Evolutionary conservation across 2,329 filamentous ascomycete species (phyloP).

Genomic region (Neonectria ditissima): DNA sequence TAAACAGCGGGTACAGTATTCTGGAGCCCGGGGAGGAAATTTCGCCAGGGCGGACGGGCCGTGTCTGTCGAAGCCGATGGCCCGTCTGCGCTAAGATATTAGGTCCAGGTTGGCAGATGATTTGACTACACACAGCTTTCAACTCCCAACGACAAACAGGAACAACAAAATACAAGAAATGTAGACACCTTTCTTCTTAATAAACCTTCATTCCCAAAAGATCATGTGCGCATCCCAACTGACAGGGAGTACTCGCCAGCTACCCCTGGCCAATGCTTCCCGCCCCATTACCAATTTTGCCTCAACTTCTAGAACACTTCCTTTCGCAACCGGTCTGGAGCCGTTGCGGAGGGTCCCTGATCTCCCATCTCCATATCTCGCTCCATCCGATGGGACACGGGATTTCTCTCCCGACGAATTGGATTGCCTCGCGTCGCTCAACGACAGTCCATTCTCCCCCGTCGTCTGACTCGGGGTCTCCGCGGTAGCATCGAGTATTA

Average conservation of each 20-base stretch:
- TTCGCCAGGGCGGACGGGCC: background rate
- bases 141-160: too few species aligned
- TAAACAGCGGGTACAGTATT: background rate
- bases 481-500: conserved; percentile 24
- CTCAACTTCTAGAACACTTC: conserved; percentile 9
- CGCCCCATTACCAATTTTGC: conserved; percentile 18
- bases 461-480: conserved; percentile 25
- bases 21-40: conserved; percentile 3
- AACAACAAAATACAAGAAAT: background rate
- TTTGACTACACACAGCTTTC: background rate
- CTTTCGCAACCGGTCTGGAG: conserved; percentile 10
- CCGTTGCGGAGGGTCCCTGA: conserved; percentile 7
- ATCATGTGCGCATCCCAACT: background rate
- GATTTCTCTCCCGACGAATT: conserved; percentile 6
- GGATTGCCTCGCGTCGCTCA: conserved; percentile 11
- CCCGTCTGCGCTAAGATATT: background rate
- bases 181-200: too few species aligned
- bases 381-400: background rate
- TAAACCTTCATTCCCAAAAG: background rate
- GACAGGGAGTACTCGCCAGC: background rate
- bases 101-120: background rate
- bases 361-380: conserved; percentile 6
- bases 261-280: conserved; percentile 18
- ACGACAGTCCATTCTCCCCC: conserved; percentile 12
- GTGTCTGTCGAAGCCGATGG: conserved; percentile 6